Evolutionary conservation across 306 rosid genomes (phyloP), one percentile per base, ranked within the genome.

Genomic region (Rosa lucieae): DNA sequence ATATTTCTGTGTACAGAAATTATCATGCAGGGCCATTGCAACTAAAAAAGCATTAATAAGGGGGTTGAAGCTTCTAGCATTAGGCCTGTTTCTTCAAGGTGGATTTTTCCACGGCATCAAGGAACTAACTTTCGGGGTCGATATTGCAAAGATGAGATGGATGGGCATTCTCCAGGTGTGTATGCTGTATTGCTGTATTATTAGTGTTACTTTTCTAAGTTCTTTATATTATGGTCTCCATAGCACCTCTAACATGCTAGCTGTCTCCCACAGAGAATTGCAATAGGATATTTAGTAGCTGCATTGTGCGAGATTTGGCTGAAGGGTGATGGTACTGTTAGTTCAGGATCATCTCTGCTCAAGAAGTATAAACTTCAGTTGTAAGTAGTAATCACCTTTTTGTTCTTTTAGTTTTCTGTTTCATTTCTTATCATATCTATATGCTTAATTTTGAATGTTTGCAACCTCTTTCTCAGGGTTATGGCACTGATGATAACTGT

Each of bases 271-370:
- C 90, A 96, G 99, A 89, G 99, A 86, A 96, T 93, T 74, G 98
- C 93, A 44, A 49, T 96, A 59, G 98, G 94, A 10, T 93, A 93
- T 86, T 85, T 93, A 73, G 48, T 90, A 69, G 78, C 93, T 3
- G 99, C 99, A 10, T 82, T 93, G 42, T 90, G 96, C 81, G 99
- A 96, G 87, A 96, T 93, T 80, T 96, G 99, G 99, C 89, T 96
- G 68, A 93, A 89, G 89, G 80, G 90, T n/a, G 89, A 84, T 62
- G 73, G 74, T 56, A 62, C 80, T 77, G 91, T 86, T 46, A 88
- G 80, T 80, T 91, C 96, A 11, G 90, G 88, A 82, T 70, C 81
- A 49, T 87, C 98, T 70, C 81, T 96, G 71, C 67, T 90, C 72
- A 88, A 79, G 82, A 90, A 93, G 80, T 96, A 93, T 75, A 86